phyloP scores from a whole-genome alignment of 768 basidiomycete species.

The Phallus indusiatus region DNA sequence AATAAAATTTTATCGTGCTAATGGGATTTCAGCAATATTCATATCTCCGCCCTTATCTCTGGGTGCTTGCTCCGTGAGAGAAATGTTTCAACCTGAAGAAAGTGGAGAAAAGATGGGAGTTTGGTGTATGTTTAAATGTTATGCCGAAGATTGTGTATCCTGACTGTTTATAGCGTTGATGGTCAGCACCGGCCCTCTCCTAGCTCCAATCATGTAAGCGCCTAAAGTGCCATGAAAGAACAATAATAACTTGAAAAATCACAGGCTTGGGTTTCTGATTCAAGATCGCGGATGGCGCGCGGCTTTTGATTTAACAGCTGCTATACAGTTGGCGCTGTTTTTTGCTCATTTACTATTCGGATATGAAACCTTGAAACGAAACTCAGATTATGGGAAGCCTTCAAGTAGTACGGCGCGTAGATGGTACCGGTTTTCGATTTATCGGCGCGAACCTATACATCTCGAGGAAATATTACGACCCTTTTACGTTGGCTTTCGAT shows the following conservation, averaged over 20 bases:
- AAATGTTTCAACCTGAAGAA: neutral
- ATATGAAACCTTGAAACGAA: constrained; percentile 4
- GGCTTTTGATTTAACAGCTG: constrained; percentile 5
- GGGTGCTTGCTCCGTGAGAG: neutral
- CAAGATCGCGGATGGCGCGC: constrained; percentile 9
- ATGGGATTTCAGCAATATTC: neutral
- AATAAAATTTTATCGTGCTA: neutral
- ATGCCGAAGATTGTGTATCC: neutral
- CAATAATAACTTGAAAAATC: neutral
- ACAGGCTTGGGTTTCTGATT: constrained; percentile 4
- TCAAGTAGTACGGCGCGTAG: neutral
- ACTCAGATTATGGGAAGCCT: too few species aligned
- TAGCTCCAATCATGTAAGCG: neutral
- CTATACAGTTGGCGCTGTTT: constrained; percentile 4
- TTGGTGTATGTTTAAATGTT: neutral
- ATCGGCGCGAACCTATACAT: neutral
- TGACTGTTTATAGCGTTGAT: neutral
- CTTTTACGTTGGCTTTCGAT: neutral
- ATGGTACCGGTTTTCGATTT: neutral
- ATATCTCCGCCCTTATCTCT: neutral
- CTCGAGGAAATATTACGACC: neutral
- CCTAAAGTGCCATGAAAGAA: too few species aligned
- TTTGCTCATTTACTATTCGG: constrained; percentile 10
- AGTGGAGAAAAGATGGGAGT: neutral
- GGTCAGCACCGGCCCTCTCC: neutral